Evolutionary conservation across 2,329 filamentous ascomycete species (phyloP).

Genomic region (Elsinoe australis): DNA sequence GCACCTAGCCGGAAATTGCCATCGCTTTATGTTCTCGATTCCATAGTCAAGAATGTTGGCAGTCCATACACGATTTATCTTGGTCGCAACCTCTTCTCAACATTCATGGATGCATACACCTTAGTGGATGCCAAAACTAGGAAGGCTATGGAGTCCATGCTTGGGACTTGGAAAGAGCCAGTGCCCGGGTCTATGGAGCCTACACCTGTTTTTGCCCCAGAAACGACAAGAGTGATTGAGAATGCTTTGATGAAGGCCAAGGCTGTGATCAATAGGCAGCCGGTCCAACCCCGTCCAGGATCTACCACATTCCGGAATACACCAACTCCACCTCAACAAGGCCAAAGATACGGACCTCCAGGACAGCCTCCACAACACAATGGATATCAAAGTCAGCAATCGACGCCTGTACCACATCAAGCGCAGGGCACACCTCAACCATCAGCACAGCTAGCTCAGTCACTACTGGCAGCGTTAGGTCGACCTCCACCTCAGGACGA

Average conservation of each 20-base stretch:
- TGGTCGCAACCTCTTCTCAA: slow-evolving; percentile 81
- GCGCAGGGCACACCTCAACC: slow-evolving; percentile 17
- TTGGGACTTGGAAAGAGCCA: slow-evolving; percentile 96
- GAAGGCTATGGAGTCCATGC: slow-evolving; percentile 91
- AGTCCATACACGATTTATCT: slow-evolving; percentile 96
- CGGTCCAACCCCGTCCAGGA: slow-evolving; percentile 35
- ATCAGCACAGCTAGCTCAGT: slow-evolving; percentile 19
- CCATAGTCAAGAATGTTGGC: slow-evolving; percentile 96
- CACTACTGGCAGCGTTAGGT: slow-evolving; percentile 17
- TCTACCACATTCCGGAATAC: slow-evolving; percentile 57
- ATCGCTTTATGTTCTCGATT: slow-evolving; percentile 95
- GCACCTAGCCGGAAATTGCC: slow-evolving; percentile 83
- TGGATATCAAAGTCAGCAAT: slow-evolving; percentile 31
- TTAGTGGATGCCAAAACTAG: slow-evolving; percentile 76
- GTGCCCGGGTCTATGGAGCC: slow-evolving; percentile 88
- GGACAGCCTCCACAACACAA: slow-evolving; percentile 30
- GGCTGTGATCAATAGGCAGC: slow-evolving; percentile 52
- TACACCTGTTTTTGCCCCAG: slow-evolving; percentile 82
- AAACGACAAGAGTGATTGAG: slow-evolving; percentile 85
- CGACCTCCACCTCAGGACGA: slow-evolving; percentile 23
- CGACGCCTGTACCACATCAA: slow-evolving; percentile 16
- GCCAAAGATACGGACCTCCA: slow-evolving; percentile 35
- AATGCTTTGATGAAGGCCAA: slow-evolving; percentile 83
- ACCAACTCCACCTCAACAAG: slow-evolving; percentile 59
- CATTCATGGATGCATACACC: slow-evolving; percentile 94